phyloP scores from a whole-genome alignment of 306 rosid species.

The Pyrus bretschneideri region DNA sequence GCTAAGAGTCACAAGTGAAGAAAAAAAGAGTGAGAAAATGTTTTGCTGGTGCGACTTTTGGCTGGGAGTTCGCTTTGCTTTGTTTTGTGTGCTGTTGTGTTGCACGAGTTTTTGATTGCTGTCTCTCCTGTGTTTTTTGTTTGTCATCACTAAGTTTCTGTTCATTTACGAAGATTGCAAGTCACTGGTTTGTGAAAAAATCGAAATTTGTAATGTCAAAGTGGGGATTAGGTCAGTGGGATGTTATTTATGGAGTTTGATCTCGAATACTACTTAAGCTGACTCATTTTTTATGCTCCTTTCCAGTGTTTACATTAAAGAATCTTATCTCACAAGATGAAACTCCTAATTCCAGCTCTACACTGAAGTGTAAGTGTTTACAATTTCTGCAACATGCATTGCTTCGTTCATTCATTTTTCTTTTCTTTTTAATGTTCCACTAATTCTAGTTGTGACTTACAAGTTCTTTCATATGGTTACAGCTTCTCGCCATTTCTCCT shows the following conservation, averaged over 20 bases:
- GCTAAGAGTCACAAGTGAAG: no score
- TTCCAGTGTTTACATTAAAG: slow-evolving; percentile 70
- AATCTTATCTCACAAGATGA: slow-evolving; percentile 84
- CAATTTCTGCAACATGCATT: slow-evolving; percentile 1
- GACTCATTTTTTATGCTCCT: slow-evolving; percentile 18
- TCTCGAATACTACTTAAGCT: slow-evolving; percentile 6
- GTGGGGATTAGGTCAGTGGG: not conserved
- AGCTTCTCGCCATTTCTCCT: slow-evolving; percentile 88
- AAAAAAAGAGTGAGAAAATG: not conserved
- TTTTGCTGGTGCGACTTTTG: not conserved
- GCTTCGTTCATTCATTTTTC: not conserved
- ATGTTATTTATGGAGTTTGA: not conserved
- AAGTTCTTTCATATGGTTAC: slow-evolving; percentile 23
- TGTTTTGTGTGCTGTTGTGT: not conserved
- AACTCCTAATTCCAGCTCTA: slow-evolving; percentile 52
- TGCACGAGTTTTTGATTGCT: not conserved
- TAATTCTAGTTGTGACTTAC: not conserved
- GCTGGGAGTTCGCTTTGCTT: not conserved
- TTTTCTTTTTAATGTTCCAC: not conserved
- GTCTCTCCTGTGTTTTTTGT: not conserved
- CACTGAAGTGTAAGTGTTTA: slow-evolving; percentile 69
- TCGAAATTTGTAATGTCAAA: not conserved
- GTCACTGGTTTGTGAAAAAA: not conserved
- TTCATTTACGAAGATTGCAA: not conserved
- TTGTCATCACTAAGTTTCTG: not conserved